These are phyloP conservation scores for Lactarius trivialis DNA, from an alignment of 768 basidiomycete genomes.

Conservation along the genomic window DNA sequence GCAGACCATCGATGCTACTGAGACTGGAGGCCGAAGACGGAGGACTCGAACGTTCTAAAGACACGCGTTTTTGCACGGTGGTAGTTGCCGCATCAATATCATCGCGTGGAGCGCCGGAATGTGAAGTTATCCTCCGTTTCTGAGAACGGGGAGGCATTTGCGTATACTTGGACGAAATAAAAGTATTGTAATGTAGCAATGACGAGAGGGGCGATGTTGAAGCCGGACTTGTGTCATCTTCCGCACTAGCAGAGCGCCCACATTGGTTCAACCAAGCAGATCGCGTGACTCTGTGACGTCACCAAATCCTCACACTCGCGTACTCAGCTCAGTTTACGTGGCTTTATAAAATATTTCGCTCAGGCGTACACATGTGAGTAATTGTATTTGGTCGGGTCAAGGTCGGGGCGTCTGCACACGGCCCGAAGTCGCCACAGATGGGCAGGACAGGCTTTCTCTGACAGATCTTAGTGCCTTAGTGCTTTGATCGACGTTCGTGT, in stretches of 20 bases:
- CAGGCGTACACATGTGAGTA: not conserved
- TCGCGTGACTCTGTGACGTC: not conserved
- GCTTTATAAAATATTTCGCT: no score
- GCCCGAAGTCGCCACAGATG: not conserved
- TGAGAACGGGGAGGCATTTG: slow-evolving; percentile 5
- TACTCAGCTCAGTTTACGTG: no score
- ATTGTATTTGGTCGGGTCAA: not conserved
- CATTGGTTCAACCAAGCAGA: not conserved
- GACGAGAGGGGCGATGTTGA: not conserved
- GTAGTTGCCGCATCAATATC: not conserved
- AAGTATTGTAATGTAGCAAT: not conserved
- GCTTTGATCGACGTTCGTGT: no score
- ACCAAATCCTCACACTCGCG: not conserved
- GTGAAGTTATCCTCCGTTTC: not conserved
- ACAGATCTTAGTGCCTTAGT: no score
- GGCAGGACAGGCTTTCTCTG: not conserved
- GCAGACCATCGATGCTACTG: slow-evolving; percentile 11
- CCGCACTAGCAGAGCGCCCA: not conserved
- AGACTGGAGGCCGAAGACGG: not conserved
- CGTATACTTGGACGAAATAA: not conserved
- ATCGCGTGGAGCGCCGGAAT: not conserved
- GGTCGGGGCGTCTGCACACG: not conserved
- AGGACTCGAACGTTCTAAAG: not conserved
- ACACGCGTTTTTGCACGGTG: not conserved
- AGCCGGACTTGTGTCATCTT: not conserved